Percentiles rank a stretch among this genome's conserved stretches.
These are phyloP conservation scores for Bolboschoenoplectus hybrid DNA, from an alignment of 202 grass and related monocot species.

Conservation along the genomic window DNA sequence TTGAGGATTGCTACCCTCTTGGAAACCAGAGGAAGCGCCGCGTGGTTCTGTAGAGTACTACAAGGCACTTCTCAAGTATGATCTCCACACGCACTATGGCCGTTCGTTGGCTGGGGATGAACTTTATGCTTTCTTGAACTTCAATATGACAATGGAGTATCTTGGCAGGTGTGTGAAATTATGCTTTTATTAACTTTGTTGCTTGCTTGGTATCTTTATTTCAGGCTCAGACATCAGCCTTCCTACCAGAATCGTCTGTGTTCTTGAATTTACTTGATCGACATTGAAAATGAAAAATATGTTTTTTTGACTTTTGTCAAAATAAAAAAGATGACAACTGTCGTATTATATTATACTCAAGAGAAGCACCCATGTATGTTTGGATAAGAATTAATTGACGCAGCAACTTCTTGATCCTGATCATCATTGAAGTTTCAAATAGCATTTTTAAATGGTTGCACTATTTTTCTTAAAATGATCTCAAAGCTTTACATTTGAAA, in stretches of 20 bases:
- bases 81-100: conserved; percentile 49
- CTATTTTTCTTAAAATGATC: too few relatives aligned
- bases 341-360: too few relatives aligned
- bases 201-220: not conserved
- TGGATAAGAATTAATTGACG: too few relatives aligned
- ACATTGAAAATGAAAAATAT: not conserved
- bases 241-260: not conserved
- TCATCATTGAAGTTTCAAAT: too few relatives aligned
- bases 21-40: conserved; percentile 32
- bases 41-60: conserved; percentile 72
- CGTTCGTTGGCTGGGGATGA: conserved; percentile 44
- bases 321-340: too few relatives aligned
- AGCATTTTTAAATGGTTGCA: too few relatives aligned
- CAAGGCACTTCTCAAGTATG: conserved; percentile 51
- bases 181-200: not conserved
- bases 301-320: not conserved
- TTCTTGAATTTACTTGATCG: not conserved
- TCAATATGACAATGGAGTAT: not conserved
- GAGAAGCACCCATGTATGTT: too few relatives aligned
- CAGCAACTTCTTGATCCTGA: too few relatives aligned
- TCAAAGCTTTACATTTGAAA: not conserved
- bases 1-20: conserved; percentile 36
- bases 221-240: not conserved
- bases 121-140: conserved; percentile 44
- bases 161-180: conserved; percentile 53